Base-by-base conservation (phyloP, 2,329 filamentous ascomycete genomes). In the Pestalotiopsis sp. region DNA sequence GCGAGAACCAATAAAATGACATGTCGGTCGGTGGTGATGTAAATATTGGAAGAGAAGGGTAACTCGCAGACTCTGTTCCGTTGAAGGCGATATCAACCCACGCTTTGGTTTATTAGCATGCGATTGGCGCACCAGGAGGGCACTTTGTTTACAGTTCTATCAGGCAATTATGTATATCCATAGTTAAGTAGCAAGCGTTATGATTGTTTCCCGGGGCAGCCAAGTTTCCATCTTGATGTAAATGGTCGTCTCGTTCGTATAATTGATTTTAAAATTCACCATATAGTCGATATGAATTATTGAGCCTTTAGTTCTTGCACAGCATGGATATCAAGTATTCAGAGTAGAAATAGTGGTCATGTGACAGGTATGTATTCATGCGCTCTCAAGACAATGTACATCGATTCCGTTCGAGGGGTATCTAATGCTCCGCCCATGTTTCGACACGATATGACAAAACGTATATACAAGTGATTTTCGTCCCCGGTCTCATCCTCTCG, bases 331-430 rank as follows among this genome's bases (percentile, higher is more conserved):
- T 52, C 45, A 52, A 23, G n/a, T n/a, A 52, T 6, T 20, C 4
- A 4, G 14, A 27, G 23, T 25, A 25, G 13, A 6, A 61, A 23
- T 17, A 20, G 4, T 59, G 31, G 11, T 61, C 17, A 20, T 36
- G 20, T 61, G 23, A 14, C 14, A 61, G 4, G 7, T 27, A 23
- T 36, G 57, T 27, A 36, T 36, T 61, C 13, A 27, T 61, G 57
- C 23, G 11, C 31, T 36, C 31, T 36, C 3, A 38, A 41, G 17
- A 41, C 6, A 23, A 63, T 39, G 4, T n/a, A 45, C 39, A 65
- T 65, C 62, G 62, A 52, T 65, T 65, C 39, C 62, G n/a, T 49
- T 65, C 62, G 25, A n/a, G 61, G 62, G 36, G 39, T 65, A 65
- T 65, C 36, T 65, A 45, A 65, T 65, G 39, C 36, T 65, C 59